phyloP scores from a whole-genome alignment of 495 filamentous ascomycete genomes.

The Tetracladium setigerum region DNA sequence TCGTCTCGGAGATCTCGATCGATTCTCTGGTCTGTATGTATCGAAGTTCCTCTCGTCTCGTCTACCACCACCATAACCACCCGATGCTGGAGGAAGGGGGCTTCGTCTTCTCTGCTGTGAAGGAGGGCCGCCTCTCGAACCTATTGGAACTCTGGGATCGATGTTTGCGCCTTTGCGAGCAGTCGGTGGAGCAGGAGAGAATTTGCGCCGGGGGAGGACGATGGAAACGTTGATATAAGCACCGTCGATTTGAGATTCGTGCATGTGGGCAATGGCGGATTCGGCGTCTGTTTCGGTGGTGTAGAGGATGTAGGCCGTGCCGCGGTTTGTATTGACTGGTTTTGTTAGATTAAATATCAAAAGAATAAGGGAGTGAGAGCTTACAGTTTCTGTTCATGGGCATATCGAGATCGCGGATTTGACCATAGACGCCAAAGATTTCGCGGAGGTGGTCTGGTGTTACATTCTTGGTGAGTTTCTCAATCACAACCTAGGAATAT shows the following conservation, averaged over 20 bases:
- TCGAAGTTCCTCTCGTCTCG: conserved; percentile 38
- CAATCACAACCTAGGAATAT: conserved; percentile 72
- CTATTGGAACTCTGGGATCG: conserved; percentile 30
- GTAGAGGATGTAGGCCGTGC: conserved; percentile 92
- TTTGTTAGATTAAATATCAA: conserved; percentile 7
- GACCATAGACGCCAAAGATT: conserved; percentile 85
- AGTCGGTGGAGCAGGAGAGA: conserved; percentile 42
- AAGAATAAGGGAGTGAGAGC: conserved; percentile 14
- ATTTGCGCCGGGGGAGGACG: conserved; percentile 73
- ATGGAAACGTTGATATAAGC: conserved; percentile 85
- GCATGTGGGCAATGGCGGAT: conserved; percentile 91
- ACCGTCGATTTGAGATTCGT: conserved; percentile 93
- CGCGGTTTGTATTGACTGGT: conserved; percentile 80
- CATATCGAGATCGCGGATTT: conserved; percentile 78
- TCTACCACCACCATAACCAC: conserved; percentile 21
- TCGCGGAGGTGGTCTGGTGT: conserved; percentile 81
- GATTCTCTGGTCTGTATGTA: conserved; percentile 43
- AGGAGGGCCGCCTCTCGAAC: no score
- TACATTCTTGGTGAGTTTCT: conserved; percentile 94
- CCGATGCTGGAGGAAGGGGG: conserved; percentile 27
- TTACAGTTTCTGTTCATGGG: conserved; percentile 82
- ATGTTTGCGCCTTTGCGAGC: conserved; percentile 41
- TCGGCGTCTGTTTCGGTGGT: conserved; percentile 71
- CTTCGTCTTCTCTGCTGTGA: conserved; percentile 17
- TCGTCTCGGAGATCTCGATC: conserved; percentile 37